Percentiles rank a stretch among this genome's conserved stretches.
Evolutionary conservation across 1,139 yeast species (phyloP).

Genomic region (Diutina pseudorugosa): DNA sequence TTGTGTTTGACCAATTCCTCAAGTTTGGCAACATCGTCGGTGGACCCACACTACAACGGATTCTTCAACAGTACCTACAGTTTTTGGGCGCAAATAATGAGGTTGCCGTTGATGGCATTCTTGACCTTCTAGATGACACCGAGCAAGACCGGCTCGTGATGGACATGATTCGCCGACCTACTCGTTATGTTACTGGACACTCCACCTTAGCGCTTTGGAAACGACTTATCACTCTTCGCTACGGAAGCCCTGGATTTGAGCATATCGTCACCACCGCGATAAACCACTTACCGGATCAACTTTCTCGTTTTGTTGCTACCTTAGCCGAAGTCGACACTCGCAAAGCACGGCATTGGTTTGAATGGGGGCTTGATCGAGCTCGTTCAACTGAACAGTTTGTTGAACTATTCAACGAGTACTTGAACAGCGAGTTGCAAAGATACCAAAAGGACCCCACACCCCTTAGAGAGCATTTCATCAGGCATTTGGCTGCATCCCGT

Average conservation of each 20-base stretch:
- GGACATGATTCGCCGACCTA: constrained; percentile 1
- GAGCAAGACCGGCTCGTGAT: not conserved
- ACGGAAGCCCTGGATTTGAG: constrained; percentile 14
- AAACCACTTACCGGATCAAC: constrained; percentile 48
- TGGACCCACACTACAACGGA: not conserved
- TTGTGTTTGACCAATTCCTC: not conserved
- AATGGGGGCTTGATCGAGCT: constrained; percentile 34
- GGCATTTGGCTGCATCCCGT: constrained; percentile 42
- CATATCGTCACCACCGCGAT: constrained; percentile 25
- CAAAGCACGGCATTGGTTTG: constrained; percentile 34
- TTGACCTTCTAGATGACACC: not conserved
- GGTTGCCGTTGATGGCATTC: not conserved
- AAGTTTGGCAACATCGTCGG: not conserved
- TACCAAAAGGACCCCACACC: not conserved
- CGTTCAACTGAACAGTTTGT: constrained; percentile 53
- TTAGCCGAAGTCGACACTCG: constrained; percentile 35
- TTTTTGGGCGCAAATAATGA: not conserved
- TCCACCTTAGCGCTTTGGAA: not conserved
- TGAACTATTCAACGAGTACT: constrained; percentile 45
- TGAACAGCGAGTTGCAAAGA: not conserved
- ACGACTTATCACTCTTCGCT: not conserved
- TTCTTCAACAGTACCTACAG: not conserved
- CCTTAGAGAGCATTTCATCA: constrained; percentile 23
- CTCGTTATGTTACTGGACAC: not conserved
- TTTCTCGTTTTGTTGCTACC: constrained; percentile 35